phyloP scores from a whole-genome alignment of 1,284 basidiomycete species.

The Cryptococcus sp. region DNA sequence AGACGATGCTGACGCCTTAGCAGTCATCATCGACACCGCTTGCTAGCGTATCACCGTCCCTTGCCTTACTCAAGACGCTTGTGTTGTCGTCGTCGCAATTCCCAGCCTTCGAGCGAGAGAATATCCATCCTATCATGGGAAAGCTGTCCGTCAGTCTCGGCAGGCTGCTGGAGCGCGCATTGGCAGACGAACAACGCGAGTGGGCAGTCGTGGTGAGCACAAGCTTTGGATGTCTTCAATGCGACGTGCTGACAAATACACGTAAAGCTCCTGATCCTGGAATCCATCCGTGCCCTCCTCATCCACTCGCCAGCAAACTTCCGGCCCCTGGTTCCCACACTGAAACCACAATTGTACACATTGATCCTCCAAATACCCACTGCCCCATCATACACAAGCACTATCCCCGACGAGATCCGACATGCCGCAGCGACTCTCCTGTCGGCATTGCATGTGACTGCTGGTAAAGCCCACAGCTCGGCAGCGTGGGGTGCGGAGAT shows the following conservation, averaged over 20 bases:
- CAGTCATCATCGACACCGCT: slow-evolving; percentile 1
- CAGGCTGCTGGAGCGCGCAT: slow-evolving; percentile 33
- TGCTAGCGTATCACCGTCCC: slow-evolving; percentile 12
- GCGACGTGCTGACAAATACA: background rate
- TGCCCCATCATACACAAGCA: slow-evolving; percentile 12
- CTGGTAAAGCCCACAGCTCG: slow-evolving; percentile 46
- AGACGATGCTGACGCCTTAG: slow-evolving; percentile 10
- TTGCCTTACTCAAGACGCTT: slow-evolving; percentile 32
- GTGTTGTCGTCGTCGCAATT: slow-evolving; percentile 33
- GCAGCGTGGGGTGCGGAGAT: slow-evolving; percentile 42
- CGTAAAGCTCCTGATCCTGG: slow-evolving; percentile 23
- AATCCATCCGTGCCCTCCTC: slow-evolving; percentile 30
- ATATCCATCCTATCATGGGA: slow-evolving; percentile 46
- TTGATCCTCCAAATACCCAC: slow-evolving; percentile 33
- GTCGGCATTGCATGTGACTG: slow-evolving; percentile 38
- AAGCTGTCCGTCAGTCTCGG: slow-evolving; percentile 42
- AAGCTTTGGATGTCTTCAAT: background rate
- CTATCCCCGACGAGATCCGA: slow-evolving; percentile 15
- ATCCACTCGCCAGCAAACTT: slow-evolving; percentile 44
- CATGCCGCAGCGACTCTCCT: slow-evolving; percentile 31
- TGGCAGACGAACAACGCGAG: slow-evolving; percentile 18
- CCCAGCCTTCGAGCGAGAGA: slow-evolving; percentile 48
- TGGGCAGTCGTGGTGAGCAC: slow-evolving; percentile 31
- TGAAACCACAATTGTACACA: slow-evolving; percentile 31
- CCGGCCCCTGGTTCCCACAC: slow-evolving; percentile 35